A percentile compares a stretch with the other conserved stretches of the same genome.
These are phyloP conservation scores for Echinochloa phyllopogon DNA, from an alignment of 176 grass and related monocot species.

Conservation along the genomic window DNA sequence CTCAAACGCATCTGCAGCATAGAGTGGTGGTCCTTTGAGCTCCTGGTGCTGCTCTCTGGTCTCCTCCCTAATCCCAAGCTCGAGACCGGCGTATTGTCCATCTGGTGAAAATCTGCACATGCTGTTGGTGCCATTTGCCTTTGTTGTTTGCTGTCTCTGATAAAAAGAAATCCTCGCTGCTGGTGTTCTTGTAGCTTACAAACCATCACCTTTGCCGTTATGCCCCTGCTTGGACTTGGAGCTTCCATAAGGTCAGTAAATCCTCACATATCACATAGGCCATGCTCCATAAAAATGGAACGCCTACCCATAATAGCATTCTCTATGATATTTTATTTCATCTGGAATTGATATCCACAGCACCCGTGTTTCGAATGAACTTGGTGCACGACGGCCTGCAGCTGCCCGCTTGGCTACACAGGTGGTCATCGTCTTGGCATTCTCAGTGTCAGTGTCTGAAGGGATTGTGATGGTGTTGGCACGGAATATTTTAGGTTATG, in stretches of 20 bases:
- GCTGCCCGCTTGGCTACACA: too few relatives aligned
- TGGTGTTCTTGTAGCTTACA: conserved; percentile 44
- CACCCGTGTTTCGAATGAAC: too few relatives aligned
- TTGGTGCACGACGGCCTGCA: too few relatives aligned
- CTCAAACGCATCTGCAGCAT: not conserved
- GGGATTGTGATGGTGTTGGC: too few relatives aligned
- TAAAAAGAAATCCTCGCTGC: not conserved
- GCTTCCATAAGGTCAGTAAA: conserved; percentile 54
- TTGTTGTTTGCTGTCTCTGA: not conserved
- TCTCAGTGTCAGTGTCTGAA: too few relatives aligned
- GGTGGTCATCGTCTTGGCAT: too few relatives aligned
- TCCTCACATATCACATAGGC: too few relatives aligned
- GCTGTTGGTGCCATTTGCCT: not conserved
- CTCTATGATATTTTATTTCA: too few relatives aligned
- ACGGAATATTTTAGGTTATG: too few relatives aligned
- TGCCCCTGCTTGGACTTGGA: conserved; percentile 60
- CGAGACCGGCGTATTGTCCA: not conserved
- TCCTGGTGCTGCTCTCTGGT: conserved; percentile 5
- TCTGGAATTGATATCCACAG: too few relatives aligned
- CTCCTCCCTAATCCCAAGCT: not conserved
- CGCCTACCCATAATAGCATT: too few relatives aligned
- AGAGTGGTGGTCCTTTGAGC: conserved; percentile 24
- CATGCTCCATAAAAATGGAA: too few relatives aligned
- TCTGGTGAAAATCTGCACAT: not conserved
- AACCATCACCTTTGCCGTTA: conserved; percentile 41